phyloP scores from a whole-genome alignment of 2,329 filamentous ascomycete species.

The Nectriaceae sp. region DNA sequence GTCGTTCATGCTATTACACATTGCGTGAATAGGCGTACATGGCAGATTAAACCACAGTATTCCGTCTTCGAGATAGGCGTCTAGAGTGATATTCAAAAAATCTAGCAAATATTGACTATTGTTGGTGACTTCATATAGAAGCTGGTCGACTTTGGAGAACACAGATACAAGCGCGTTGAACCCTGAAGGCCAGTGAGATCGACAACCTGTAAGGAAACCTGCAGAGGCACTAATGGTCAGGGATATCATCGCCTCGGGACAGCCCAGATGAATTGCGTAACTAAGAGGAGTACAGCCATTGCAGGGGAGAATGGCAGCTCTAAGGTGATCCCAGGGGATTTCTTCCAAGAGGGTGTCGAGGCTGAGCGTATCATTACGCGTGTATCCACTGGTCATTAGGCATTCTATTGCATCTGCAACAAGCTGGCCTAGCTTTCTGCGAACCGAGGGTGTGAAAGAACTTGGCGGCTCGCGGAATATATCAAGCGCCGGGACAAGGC shows the following conservation, averaged over 20 bases:
- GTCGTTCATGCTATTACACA: constrained; percentile 3
- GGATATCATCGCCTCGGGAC: constrained; percentile 8
- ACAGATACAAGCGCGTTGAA: constrained; percentile 21
- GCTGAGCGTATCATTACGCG: too few relatives aligned
- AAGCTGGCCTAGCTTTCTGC: too few relatives aligned
- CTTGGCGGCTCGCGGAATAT: too few relatives aligned
- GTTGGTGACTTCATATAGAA: constrained; percentile 3
- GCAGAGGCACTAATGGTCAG: constrained; percentile 22
- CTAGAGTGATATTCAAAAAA: constrained; percentile 4
- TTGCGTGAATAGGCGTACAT: constrained; percentile 15
- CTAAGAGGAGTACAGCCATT: constrained; percentile 26
- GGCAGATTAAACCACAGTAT: constrained; percentile 21
- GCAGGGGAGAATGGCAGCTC: constrained; percentile 22
- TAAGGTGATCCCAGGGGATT: constrained; percentile 15
- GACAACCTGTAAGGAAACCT: constrained; percentile 20
- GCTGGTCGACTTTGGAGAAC: constrained; percentile 13
- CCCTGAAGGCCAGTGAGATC: constrained; percentile 21
- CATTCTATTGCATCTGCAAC: too few relatives aligned
- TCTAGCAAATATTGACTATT: background rate
- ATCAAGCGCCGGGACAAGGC: too few relatives aligned
- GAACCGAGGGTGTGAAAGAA: too few relatives aligned
- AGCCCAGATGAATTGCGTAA: constrained; percentile 10
- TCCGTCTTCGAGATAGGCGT: constrained; percentile 19
- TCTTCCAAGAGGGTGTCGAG: constrained; percentile 16
- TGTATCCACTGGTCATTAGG: too few relatives aligned